Conservation (phyloP, 176 grass and related monocot genomes). For the Avena eriantha region DNA sequence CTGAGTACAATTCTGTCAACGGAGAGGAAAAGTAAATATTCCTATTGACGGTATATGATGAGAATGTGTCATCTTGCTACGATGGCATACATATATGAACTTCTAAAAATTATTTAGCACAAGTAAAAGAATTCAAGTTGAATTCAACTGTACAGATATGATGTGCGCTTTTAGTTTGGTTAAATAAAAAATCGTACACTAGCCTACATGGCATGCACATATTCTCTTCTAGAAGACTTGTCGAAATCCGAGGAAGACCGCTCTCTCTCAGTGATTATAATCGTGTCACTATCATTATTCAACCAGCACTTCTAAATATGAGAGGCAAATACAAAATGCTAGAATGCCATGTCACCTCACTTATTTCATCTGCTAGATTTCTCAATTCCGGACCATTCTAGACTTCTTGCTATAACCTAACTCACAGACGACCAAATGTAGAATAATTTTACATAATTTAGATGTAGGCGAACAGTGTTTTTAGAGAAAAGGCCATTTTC, state of each 20-base stretch:
- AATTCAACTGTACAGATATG: neutral
- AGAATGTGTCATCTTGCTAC: neutral
- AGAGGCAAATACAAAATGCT: neutral
- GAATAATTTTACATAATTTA: neutral
- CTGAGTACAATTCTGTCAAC: neutral
- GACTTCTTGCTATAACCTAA: constrained; percentile 5
- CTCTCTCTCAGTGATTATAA: neutral
- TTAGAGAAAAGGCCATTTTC: neutral
- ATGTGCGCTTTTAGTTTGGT: neutral
- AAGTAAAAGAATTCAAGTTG: neutral
- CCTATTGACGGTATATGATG: neutral
- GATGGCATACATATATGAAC: neutral
- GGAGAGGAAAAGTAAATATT: neutral
- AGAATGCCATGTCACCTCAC: neutral
- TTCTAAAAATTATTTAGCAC: neutral
- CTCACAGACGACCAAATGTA: neutral
- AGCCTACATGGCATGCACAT: neutral
- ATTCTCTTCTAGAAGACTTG: neutral
- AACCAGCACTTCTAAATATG: neutral
- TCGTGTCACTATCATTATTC: neutral
- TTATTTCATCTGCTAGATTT: neutral
- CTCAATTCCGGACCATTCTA: neutral
- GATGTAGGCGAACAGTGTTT: neutral
- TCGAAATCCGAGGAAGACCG: neutral
- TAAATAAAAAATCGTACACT: neutral